Conservation (phyloP, 176 grass and related monocot species). For the Guadua angustifolia region DNA sequence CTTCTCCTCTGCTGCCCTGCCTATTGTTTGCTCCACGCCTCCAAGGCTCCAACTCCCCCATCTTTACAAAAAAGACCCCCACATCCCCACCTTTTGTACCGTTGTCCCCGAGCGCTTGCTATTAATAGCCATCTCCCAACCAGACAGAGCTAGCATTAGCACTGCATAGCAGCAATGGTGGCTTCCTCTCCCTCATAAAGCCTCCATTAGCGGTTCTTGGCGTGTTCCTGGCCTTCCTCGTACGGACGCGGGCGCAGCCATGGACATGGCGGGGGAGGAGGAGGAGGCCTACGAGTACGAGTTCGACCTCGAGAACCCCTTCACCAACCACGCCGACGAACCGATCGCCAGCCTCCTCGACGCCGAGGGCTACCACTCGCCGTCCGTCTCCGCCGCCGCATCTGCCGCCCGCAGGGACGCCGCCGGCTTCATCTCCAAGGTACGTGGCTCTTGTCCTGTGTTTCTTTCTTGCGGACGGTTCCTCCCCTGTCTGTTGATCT, state of each 20-base stretch:
- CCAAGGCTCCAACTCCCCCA: conserved; percentile 18
- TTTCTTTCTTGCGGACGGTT: not conserved
- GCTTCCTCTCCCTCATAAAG: conserved; percentile 61
- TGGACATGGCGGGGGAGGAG: conserved; percentile 34
- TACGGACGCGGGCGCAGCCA: conserved; percentile 35
- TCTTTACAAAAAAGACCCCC: conserved; percentile 71
- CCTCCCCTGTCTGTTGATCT: conserved; percentile 32
- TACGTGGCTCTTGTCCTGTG: conserved; percentile 15
- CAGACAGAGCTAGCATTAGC: conserved; percentile 46
- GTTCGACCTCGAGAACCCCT: conserved; percentile 97
- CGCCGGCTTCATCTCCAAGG: conserved; percentile 74
- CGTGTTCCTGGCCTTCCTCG: conserved; percentile 34
- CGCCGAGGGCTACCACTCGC: conserved; percentile 61
- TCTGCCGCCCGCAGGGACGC: conserved; percentile 56
- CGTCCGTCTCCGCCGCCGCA: conserved; percentile 50
- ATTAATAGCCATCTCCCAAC: conserved; percentile 62
- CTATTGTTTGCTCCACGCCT: not conserved
- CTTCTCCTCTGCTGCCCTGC: not conserved
- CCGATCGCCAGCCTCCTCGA: conserved; percentile 53
- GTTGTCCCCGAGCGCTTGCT: conserved; percentile 48
- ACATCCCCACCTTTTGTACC: conserved; percentile 56
- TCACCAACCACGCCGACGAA: conserved; percentile 82
- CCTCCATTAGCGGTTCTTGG: conserved; percentile 32
- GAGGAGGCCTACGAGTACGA: conserved; percentile 48
- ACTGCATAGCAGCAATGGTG: conserved; percentile 65